Evolutionary conservation across 148 eudicot genomes (phyloP).

Genomic region (Silene uniflora): DNA sequence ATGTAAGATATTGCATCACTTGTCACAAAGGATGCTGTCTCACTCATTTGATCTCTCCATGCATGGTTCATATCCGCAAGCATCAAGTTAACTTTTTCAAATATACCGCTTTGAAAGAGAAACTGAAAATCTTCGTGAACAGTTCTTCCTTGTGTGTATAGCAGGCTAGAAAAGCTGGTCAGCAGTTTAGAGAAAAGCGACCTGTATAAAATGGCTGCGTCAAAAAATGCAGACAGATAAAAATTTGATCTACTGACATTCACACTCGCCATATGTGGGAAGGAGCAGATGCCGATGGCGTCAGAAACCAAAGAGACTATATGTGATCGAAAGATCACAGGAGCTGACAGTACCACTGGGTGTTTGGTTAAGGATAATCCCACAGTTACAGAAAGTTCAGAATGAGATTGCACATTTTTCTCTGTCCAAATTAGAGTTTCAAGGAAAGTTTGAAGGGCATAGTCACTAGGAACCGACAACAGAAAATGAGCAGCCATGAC

Average conservation of each 20-base stretch:
- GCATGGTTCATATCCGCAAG: conserved; percentile 40
- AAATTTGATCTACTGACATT: conserved; percentile 30
- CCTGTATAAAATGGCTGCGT: conserved; percentile 52
- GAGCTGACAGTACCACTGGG: conserved; percentile 53
- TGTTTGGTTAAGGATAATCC: conserved; percentile 51
- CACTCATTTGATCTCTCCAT: conserved; percentile 33
- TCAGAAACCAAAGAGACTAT: conserved; percentile 60
- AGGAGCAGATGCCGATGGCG: conserved; percentile 26
- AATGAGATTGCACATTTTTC: conserved; percentile 23
- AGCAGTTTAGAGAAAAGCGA: conserved; percentile 38
- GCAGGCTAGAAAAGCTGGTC: background rate
- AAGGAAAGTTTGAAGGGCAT: conserved; percentile 39
- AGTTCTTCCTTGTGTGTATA: conserved; percentile 8
- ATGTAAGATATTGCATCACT: conserved; percentile 43
- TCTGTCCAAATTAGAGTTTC: conserved; percentile 37
- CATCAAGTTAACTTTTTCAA: conserved; percentile 33
- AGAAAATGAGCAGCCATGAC: conserved; percentile 55
- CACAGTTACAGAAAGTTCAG: conserved; percentile 53
- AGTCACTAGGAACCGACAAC: conserved; percentile 39
- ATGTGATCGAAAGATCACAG: conserved; percentile 61
- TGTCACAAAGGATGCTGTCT: conserved; percentile 38
- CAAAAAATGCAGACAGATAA: conserved; percentile 54
- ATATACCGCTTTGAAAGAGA: conserved; percentile 33
- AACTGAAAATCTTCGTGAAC: conserved; percentile 39
- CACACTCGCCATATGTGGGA: conserved; percentile 21